Base-by-base conservation (phyloP, 352 stramenopile genomes). In the Globisporangium rhizosaccharum region DNA sequence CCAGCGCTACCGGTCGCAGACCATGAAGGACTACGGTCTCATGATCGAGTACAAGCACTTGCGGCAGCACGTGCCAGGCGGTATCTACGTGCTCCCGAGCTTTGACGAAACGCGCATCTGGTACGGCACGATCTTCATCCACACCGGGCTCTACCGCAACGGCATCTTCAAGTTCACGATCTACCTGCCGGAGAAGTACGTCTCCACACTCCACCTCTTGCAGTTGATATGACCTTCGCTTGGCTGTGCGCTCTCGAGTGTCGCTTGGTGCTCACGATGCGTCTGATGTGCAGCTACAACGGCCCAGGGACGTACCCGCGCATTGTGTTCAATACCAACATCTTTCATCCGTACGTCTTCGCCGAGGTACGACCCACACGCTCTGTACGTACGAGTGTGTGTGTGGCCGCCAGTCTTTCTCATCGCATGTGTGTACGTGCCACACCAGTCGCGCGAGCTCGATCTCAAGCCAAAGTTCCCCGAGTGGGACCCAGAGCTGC, bases 31-130 rank as follows among this genome's bases (percentile, higher is more conserved):
- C 65, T 98, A 98, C 66, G 96, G 96, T 7, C 86, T 99, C 8
- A 97, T 96, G 65, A 98, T 98, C 69, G 96, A 99, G 80, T 99
- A 98, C 79, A 98, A 98, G 65, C 94, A 98, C 60, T 65, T 99
- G 37, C 93, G 97, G 55, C 84, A 96, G 51, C 87, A 98, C 63
- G 90, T 96, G 33, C 96, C 96, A 1, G 93, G 85, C 26, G 94
- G 96, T 12, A 96, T 99, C 51, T 98, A 98, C 67, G 83, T 99
- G 25, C 78, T 98, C 44, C 96, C 95, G 45, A 97, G 88, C 55
- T 91, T 97, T 54, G 79, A 97, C 58, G 78, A 97, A 47, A 80
- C 97, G 44, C 85, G 90, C 48, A 72, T 92, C 10, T 99, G 97
- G 82, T 96, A 96, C 64, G 96, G 96, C 47, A 83, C 94, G 51